Evolutionary conservation across 148 eudicot species (phyloP), one percentile per base, ranked within the genome.

Genomic region (Rhododendron vialii): DNA sequence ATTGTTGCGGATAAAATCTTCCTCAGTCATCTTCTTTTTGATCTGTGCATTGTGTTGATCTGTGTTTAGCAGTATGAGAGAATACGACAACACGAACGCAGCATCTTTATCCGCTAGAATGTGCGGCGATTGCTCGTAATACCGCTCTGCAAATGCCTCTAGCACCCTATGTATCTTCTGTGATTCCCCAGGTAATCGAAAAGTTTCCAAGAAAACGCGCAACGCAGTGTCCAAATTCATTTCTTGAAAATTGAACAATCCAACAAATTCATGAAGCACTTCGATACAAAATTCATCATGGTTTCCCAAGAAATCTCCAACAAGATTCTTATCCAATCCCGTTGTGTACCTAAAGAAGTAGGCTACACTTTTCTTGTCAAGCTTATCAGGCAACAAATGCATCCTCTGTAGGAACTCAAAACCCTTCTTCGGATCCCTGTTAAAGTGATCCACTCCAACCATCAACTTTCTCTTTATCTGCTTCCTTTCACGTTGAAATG

Each of bases 131-230:
- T 94, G 98, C 89, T 95, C 94, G 89, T 92, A 95, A 82, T 95
- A 95, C 88, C 98, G 90, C 91, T 93, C 99, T 4, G 99, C 86
- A 83, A 96, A 96, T 79, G 99, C 98, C 91, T 96, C 98, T 71
- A 96, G 95, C 67, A 96, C 98, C 87, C 99, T 92, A 55, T 95
- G 98, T 80, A 96, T 96, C 93, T 96, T 96, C 88, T 95, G 99
- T 28, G 99, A 95, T 87, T 94, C 96, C 48, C 96, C 96, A 48
- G 96, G 96, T 86, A 94, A 88, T 84, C 93, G 88, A 78, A 94
- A 94, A 84, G 96, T 92, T 78, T 92, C 96, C 85, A 94, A 86
- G 87, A 94, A 91, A 38, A 91, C 82, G 47, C 94, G 91, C 87
- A 94, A 84, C 33, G 96, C 96, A 50, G 90, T 92, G 84, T 94